A percentile compares a stretch with the other conserved stretches of the same genome.
Conservation (phyloP, 345 rosid genomes). For the Gossypium raimondii region DNA sequence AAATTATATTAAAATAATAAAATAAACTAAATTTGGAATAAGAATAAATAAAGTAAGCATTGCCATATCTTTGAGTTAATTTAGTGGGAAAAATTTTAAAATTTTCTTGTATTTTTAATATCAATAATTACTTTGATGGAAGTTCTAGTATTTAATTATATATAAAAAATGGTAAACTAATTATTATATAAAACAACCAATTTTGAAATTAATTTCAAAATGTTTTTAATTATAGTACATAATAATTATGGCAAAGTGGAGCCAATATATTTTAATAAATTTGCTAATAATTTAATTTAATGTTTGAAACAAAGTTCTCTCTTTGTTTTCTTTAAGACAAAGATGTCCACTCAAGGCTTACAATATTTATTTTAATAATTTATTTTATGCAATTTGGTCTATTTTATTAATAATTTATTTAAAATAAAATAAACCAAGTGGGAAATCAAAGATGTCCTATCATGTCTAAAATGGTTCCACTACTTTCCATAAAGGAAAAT, state of each 20-base stretch:
- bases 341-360: constrained; percentile 1
- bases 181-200: background rate
- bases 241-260: background rate
- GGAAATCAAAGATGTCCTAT: background rate
- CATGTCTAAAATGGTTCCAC: background rate
- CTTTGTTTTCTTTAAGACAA: background rate
- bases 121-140: background rate
- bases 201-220: background rate
- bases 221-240: background rate
- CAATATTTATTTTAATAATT: background rate
- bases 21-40: background rate
- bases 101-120: background rate
- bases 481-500: background rate
- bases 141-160: background rate
- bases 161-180: background rate
- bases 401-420: background rate
- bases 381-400: background rate
- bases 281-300: background rate
- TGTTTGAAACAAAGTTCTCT: background rate
- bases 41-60: background rate
- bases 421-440: background rate
- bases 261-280: background rate
- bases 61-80: background rate
- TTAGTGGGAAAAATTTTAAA: background rate
- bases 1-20: background rate